phyloP scores from a whole-genome alignment of 345 rosid species.

The Pistacia vera region DNA sequence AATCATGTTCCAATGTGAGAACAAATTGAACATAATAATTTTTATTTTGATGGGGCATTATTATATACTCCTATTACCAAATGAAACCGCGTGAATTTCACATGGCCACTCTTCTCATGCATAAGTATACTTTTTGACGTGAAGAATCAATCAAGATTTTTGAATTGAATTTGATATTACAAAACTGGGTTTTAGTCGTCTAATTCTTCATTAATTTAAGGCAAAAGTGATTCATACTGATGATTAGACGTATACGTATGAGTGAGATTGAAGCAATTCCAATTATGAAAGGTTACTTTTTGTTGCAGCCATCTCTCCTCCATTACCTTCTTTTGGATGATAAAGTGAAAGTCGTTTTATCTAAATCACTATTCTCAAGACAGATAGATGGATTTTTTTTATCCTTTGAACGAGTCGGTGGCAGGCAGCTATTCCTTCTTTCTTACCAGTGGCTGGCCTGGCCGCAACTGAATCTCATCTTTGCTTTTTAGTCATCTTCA shows the following conservation, averaged over 20 bases:
- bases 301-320: not conserved
- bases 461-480: not conserved
- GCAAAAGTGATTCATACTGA: not conserved
- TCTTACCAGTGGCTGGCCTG: not conserved
- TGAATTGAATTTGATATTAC: too few species aligned
- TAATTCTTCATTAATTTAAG: too few species aligned
- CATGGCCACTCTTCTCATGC: too few species aligned
- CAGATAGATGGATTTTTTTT: not conserved
- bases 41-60: too few species aligned
- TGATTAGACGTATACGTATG: not conserved
- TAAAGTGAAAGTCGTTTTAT: too few species aligned
- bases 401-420: slow-evolving; percentile 8
- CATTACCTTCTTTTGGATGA: too few species aligned
- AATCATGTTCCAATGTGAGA: not conserved
- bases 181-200: too few species aligned
- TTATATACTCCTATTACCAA: not conserved
- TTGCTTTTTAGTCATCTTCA: not conserved
- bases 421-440: not conserved
- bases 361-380: too few species aligned
- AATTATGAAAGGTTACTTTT: not conserved
- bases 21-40: not conserved
- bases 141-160: too few species aligned
- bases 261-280: not conserved
- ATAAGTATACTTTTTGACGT: too few species aligned
- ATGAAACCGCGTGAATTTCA: not conserved